Conservation (phyloP, 2,329 filamentous ascomycete species). For the Ceratocystis harringtonii region DNA sequence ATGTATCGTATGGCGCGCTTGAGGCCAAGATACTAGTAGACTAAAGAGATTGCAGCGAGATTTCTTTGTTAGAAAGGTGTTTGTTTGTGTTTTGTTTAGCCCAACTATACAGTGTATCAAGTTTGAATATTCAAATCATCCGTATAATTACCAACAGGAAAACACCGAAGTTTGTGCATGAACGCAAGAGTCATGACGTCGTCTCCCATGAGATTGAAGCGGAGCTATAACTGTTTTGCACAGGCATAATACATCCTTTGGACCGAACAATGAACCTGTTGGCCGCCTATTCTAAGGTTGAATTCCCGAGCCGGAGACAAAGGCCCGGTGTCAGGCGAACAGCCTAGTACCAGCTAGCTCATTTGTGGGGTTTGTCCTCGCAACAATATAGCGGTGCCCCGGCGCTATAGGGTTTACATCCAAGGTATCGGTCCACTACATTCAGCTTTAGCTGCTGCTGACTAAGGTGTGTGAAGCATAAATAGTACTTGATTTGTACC, state of each 20-base stretch:
- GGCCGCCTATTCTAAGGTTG: not conserved
- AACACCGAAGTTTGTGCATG: not conserved
- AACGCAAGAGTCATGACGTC: not conserved
- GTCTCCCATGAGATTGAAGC: not conserved
- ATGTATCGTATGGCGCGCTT: constrained; percentile 66
- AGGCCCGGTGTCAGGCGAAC: not conserved
- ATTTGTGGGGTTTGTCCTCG: not conserved
- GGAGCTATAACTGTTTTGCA: not conserved
- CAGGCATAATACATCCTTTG: not conserved
- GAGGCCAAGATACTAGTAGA: constrained; percentile 76
- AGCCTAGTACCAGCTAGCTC: not conserved
- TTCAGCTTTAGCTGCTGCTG: not conserved
- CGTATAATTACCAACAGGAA: not conserved
- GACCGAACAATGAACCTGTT: not conserved
- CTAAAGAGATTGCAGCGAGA: constrained; percentile 26
- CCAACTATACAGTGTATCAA: not conserved
- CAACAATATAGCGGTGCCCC: not conserved
- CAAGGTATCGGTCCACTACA: not conserved
- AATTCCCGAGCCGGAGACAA: not conserved
- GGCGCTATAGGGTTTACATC: not conserved
- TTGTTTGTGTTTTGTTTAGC: not conserved
- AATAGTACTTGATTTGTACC: not conserved
- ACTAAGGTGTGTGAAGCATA: not conserved
- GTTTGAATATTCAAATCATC: not conserved
- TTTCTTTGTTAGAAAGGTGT: no score